Evolutionary conservation across 2,329 filamentous ascomycete genomes (phyloP).

Genomic region (Colletotrichum musae): DNA sequence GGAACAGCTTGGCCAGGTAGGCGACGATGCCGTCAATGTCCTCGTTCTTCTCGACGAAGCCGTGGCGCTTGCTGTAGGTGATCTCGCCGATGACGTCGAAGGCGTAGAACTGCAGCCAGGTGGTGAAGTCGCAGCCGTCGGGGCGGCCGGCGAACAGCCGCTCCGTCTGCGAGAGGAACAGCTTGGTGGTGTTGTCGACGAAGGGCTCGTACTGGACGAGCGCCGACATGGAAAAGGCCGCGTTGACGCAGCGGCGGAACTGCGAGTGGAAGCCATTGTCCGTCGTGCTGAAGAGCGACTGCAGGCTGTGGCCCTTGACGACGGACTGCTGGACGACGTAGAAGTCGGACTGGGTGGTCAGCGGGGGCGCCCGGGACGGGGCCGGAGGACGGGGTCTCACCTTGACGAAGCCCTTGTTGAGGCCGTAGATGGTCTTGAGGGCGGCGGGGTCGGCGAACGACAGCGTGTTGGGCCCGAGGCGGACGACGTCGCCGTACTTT

Average conservation of each 20-base stretch:
- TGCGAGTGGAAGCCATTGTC: conserved; percentile 83
- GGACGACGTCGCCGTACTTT: conserved; percentile 80
- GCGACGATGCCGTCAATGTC: conserved; percentile 82
- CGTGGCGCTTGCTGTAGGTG: conserved; percentile 82
- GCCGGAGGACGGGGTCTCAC: conserved; percentile 55
- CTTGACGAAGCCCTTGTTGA: conserved; percentile 87
- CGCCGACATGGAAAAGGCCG: conserved; percentile 83
- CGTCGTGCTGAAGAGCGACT: conserved; percentile 82
- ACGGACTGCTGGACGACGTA: conserved; percentile 85
- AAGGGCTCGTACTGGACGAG: conserved; percentile 85
- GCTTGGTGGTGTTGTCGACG: conserved; percentile 80
- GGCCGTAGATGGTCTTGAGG: conserved; percentile 82
- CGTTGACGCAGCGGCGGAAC: conserved; percentile 82
- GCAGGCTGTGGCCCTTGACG: conserved; percentile 75
- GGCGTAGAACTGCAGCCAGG: conserved; percentile 85
- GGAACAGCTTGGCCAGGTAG: conserved; percentile 75
- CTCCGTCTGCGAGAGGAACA: conserved; percentile 77
- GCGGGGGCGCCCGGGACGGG: neutral
- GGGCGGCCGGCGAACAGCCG: conserved; percentile 64
- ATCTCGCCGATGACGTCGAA: conserved; percentile 87
- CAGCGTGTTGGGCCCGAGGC: conserved; percentile 80
- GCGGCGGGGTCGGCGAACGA: conserved; percentile 82
- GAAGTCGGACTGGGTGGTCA: conserved; percentile 75
- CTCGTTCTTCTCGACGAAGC: conserved; percentile 81
- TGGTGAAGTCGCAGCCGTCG: conserved; percentile 73